These are phyloP conservation scores for Nicotiana benthamiana DNA, from an alignment of 257 asterid species.

Conservation along the genomic window DNA sequence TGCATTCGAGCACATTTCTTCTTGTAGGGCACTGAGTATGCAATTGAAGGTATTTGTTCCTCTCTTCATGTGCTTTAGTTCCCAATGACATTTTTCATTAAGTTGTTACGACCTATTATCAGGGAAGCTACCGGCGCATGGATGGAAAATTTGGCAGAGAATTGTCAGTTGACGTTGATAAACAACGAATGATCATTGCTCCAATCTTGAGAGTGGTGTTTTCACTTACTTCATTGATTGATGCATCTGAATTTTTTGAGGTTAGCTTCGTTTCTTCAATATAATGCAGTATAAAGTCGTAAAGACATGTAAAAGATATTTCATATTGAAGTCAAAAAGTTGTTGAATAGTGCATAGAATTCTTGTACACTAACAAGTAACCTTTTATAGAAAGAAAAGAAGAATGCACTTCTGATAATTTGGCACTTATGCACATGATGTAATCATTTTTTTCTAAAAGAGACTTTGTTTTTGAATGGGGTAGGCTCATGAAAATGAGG, in stretches of 20 bases:
- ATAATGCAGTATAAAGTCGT: not conserved
- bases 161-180: conserved; percentile 52
- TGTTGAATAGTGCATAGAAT: no score
- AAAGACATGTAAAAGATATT: not conserved
- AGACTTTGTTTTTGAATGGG: not conserved
- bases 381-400: no score
- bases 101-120: conserved; percentile 10
- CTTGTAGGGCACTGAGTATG: conserved; percentile 63
- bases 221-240: conserved; percentile 77
- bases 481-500: not conserved
- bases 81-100: not conserved
- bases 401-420: not conserved
- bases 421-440: not conserved
- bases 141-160: conserved; percentile 51
- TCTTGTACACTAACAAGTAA: no score
- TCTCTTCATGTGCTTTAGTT: not conserved
- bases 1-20: conserved; percentile 66
- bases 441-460: not conserved
- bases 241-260: conserved; percentile 84
- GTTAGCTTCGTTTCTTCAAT: conserved; percentile 29
- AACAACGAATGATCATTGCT: conserved; percentile 66
- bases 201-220: conserved; percentile 71
- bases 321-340: no score
- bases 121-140: conserved; percentile 53
- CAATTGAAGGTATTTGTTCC: conserved; percentile 52